Evolutionary conservation across 805 yeast genomes (phyloP).

Genomic region (Teunomyces funiuensis): DNA sequence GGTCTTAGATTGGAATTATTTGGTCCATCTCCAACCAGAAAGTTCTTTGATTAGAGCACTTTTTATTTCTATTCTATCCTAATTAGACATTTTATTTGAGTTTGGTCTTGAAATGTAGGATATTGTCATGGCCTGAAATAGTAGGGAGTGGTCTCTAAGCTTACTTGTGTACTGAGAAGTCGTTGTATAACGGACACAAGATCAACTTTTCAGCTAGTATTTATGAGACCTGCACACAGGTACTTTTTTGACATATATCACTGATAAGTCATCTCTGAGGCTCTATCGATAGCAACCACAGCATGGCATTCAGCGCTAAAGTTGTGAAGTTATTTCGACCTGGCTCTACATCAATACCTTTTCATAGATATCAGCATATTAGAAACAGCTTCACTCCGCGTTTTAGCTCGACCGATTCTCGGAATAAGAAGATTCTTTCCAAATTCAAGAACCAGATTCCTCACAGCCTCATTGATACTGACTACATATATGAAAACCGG

Average conservation of each 20-base stretch:
- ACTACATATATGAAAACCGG: neutral
- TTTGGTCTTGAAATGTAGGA: neutral
- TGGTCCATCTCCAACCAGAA: conserved; percentile 82
- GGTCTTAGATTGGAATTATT: conserved; percentile 88
- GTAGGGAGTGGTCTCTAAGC: too few relatives aligned
- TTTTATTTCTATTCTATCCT: neutral
- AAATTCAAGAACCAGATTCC: conserved; percentile 3
- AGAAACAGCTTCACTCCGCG: neutral
- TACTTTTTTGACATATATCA: neutral
- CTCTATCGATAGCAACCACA: neutral
- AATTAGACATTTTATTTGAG: conserved; percentile 5
- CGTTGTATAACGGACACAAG: too few relatives aligned
- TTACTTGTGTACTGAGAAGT: too few relatives aligned
- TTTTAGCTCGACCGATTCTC: conserved; percentile 1
- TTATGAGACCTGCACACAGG: neutral
- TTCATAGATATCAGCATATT: neutral
- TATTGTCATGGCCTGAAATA: neutral
- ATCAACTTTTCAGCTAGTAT: too few relatives aligned
- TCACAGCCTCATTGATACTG: conserved; percentile 1
- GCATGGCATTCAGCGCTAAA: neutral
- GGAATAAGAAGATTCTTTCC: conserved; percentile 2
- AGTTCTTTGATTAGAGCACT: conserved; percentile 71
- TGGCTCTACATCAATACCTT: neutral
- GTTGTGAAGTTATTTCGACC: neutral
- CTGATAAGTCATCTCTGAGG: neutral